Percentiles rank a stretch among this genome's conserved stretches.
Evolutionary conservation across 305 asterid genomes (phyloP).

Genomic region (Andrographis paniculata): DNA sequence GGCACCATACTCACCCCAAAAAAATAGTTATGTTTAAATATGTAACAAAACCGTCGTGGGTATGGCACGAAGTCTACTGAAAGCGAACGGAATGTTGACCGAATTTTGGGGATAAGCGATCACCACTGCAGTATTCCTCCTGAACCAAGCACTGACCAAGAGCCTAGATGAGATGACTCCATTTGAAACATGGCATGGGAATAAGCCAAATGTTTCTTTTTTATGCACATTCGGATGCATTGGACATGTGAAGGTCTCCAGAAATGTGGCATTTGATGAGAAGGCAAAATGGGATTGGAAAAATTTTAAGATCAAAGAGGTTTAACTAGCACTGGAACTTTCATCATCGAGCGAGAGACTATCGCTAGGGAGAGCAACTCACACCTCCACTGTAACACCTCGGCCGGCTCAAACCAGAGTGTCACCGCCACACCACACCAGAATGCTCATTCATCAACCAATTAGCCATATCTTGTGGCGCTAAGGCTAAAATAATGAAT

Average conservation of each 20-base stretch:
- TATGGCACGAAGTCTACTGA: background rate
- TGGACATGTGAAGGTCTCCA: background rate
- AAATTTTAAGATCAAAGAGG: too few relatives aligned
- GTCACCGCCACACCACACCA: too few relatives aligned
- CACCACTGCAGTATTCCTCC: background rate
- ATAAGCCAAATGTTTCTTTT: background rate
- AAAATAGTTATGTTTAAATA: background rate
- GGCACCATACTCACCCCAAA: too few relatives aligned
- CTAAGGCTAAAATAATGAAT: too few relatives aligned
- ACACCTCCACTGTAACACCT: too few relatives aligned
- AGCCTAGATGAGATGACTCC: background rate
- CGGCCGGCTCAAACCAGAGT: too few relatives aligned
- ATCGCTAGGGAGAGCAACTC: too few relatives aligned
- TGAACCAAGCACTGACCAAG: background rate
- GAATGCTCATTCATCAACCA: too few relatives aligned
- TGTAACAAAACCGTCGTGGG: background rate
- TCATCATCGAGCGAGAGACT: too few relatives aligned
- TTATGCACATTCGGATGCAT: background rate
- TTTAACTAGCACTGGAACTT: too few relatives aligned
- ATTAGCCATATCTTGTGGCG: too few relatives aligned
- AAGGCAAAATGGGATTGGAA: background rate
- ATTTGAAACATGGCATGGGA: slow-evolving; percentile 1
- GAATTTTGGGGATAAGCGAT: background rate
- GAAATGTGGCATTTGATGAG: background rate
- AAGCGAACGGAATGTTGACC: background rate